Base-by-base conservation (phyloP, 176 grass and related monocot species). In the Musa beccarii region DNA sequence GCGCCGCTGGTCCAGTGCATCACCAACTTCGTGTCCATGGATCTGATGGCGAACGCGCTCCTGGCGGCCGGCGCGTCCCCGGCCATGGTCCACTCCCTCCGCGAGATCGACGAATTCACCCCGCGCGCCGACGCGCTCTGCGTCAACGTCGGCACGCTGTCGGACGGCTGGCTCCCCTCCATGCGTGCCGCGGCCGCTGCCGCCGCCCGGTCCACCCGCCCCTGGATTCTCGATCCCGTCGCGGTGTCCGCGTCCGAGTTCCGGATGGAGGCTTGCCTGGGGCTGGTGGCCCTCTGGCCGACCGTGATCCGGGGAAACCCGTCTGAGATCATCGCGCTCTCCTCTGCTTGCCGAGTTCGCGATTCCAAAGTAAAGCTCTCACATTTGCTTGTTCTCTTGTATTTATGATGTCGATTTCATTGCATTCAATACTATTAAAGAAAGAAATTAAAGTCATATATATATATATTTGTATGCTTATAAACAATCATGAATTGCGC, bases 21-120 rank as follows among this genome's bases (percentile, higher is more conserved):
- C 78, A 96, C 93, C 69, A 96, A 96, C 81, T 69, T 90, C 13
- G 93, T 96, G 13, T 96, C 93, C 76, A 92, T 96, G 93, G 93
- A 96, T 82, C 74, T 92, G 72, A 80, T 80, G 9, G 89, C 93
- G 62, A 96, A 96, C 82, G 74, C 65, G 3, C 84, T 96, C 63
- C 85, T 90, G 24, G 93, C 93, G 10, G 77, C 87, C 22, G 93
- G 89, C 22, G 87, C 90, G 19, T 97, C 94, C 9, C 94, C 90
- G 0, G 90, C 90, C 59, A 97, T 97, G 94, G 54, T 98, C 56
- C 94, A 98, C 76, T 74, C 80, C 19, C 29, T 98, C 63, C 71
- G 75, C 22, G 94, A 98, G 87, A 75, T 93, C 63, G 80, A 81
- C 11, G 90, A 98, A 25, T 98, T 98, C 86, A 87, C 82, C 9